Evolutionary conservation across 148 eudicot genomes (phyloP).

Genomic region (Fagopyrum esculentum): DNA sequence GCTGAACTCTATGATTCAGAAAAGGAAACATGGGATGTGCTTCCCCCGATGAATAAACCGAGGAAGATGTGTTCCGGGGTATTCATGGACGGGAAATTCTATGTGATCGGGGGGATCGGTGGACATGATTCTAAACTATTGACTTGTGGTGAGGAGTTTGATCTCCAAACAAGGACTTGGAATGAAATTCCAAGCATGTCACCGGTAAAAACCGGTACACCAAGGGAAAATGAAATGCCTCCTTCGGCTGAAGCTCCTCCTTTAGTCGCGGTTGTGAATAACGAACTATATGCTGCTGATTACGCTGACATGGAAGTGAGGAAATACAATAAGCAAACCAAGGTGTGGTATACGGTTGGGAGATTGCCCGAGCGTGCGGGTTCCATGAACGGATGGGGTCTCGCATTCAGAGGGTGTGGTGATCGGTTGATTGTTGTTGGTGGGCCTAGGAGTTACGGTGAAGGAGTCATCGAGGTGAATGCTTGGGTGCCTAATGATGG

Average conservation of each 20-base stretch:
- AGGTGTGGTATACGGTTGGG: constrained; percentile 25
- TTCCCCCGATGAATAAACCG: constrained; percentile 26
- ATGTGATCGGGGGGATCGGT: constrained; percentile 30
- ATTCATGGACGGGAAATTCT: constrained; percentile 33
- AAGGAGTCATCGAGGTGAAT: constrained; percentile 28
- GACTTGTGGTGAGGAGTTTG: constrained; percentile 33
- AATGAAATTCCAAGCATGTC: constrained; percentile 27
- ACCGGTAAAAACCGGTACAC: constrained; percentile 17
- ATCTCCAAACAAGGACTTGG: constrained; percentile 23
- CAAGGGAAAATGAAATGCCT: constrained; percentile 15
- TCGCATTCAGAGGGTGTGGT: constrained; percentile 38
- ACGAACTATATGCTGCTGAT: constrained; percentile 31
- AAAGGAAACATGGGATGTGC: constrained; percentile 21
- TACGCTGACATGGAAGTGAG: constrained; percentile 27
- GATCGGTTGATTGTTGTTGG: constrained; percentile 31
- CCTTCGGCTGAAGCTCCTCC: constrained; percentile 33
- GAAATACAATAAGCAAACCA: constrained; percentile 19
- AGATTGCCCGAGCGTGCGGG: constrained; percentile 26
- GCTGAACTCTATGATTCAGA: constrained; percentile 31
- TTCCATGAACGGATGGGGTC: constrained; percentile 39
- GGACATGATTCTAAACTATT: constrained; percentile 13
- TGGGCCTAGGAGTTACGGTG: constrained; percentile 25
- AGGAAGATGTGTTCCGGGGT: constrained; percentile 35
- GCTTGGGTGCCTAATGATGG: constrained; percentile 32
- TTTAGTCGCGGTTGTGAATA: constrained; percentile 29